Evolutionary conservation across 2,329 filamentous ascomycete species (phyloP), one percentile per base, ranked within the genome.

Genomic region (Aspergillus jensenii): DNA sequence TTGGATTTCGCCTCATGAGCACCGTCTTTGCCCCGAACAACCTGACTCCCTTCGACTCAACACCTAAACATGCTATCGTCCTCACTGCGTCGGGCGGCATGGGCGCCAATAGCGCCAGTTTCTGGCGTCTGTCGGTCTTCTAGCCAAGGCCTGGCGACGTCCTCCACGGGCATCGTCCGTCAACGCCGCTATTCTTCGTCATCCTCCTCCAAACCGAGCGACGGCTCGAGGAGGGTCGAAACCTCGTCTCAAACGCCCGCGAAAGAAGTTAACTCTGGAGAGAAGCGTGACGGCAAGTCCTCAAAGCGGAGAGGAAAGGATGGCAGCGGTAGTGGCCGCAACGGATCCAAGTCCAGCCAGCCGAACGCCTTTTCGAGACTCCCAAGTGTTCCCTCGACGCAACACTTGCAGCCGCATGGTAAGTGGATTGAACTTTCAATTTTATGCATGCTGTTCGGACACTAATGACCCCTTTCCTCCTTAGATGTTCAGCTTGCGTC

Each of bases 401-500:
- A 79, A 62, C 76, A 81, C 66, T 66, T 78, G 57, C 77, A 79
- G 64, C 77, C 78, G 23, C 74, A 79, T 70, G 79, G 79, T 81
- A 62, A 68, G 71, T 65, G 31, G 17, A 12, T 15, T 21, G 35
- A 14, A 14, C 11, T 12, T 12, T 11, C 21, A 17, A n/a, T n/a
- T 4, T 31, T 31, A 8, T 15, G 6, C 19, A 23, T 35, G 21
- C 43, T 37, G 11, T 40, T 35, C 31, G 47, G 52, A 37, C 51
- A n/a, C 27, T 33, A n/a, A 40, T 9, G 4, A 50, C 52, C 50
- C 35, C 21, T 23, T 27, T 41, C n/a, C 19, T 27, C 12, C 62
- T 5, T 65, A 98, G 95, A 96, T 70, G 84, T 98, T 60, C 88
- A 90, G 62, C 82, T 96, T 46, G 95, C 93, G 7, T 89, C 89